Conservation (phyloP, 192 early-diverging fungal genomes). For the Lunasporangiospora selenospora region DNA sequence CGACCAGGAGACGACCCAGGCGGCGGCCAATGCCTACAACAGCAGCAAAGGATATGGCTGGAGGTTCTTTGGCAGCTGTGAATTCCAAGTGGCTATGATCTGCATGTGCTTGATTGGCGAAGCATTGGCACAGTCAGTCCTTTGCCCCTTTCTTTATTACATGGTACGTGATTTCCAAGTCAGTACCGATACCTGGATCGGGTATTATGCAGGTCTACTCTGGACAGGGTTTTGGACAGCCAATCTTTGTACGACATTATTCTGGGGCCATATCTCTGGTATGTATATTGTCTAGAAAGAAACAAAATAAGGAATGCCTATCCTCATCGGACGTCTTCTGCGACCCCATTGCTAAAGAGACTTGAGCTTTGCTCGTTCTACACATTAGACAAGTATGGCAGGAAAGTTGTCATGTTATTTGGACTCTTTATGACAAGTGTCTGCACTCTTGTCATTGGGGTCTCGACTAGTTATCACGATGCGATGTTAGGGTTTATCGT, state of each 20-base stretch:
- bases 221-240: slow-evolving; percentile 28
- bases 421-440: slow-evolving; percentile 27
- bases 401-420: slow-evolving; percentile 17
- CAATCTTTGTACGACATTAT: slow-evolving; percentile 16
- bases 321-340: neutral
- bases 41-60: neutral
- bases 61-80: slow-evolving; percentile 9
- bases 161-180: slow-evolving; percentile 35
- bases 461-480: slow-evolving; percentile 19
- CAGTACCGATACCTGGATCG: slow-evolving; percentile 28
- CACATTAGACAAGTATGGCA: slow-evolving; percentile 28
- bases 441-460: slow-evolving; percentile 17
- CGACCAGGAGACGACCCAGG: too few relatives aligned
- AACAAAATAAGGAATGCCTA: neutral
- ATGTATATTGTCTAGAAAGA: too few relatives aligned
- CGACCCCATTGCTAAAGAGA: neutral
- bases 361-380: neutral
- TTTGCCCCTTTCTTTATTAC: slow-evolving; percentile 29
- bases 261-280: slow-evolving; percentile 35
- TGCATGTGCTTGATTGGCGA: slow-evolving; percentile 27
- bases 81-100: slow-evolving; percentile 22
- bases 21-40: neutral
- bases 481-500: slow-evolving; percentile 25
- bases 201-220: slow-evolving; percentile 29
- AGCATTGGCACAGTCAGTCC: slow-evolving; percentile 21